Percentiles rank a stretch among this genome's conserved stretches.
Evolutionary conservation across 176 grass and related monocot genomes (phyloP).

Genomic region (Aechmea fasciata): DNA sequence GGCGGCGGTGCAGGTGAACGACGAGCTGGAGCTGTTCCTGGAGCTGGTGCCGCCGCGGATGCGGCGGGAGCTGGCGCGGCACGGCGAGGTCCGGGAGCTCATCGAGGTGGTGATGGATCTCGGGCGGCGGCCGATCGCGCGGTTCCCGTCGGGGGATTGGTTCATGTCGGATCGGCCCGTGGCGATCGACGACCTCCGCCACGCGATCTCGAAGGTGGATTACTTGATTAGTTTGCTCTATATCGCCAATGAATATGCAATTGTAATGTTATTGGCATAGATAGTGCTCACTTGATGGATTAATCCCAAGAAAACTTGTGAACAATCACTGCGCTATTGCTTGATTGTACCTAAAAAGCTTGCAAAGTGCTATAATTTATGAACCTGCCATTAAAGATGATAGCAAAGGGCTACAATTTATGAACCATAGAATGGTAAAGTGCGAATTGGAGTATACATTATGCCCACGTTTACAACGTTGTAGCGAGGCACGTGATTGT

Average conservation of each 20-base stretch:
- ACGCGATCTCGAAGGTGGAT: constrained; percentile 75
- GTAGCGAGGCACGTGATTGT: too few species aligned
- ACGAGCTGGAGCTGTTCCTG: constrained; percentile 71
- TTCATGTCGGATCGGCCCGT: constrained; percentile 64
- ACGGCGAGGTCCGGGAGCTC: constrained; percentile 61
- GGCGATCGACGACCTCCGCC: constrained; percentile 56
- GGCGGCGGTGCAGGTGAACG: constrained; percentile 1
- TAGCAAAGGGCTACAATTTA: too few species aligned
- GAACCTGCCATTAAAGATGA: too few species aligned
- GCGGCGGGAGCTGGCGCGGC: constrained; percentile 53
- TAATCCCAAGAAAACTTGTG: neutral
- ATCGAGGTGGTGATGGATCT: constrained; percentile 97
- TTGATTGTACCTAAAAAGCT: too few species aligned
- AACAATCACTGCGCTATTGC: too few species aligned
- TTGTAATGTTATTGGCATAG: too few species aligned
- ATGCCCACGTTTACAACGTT: too few species aligned
- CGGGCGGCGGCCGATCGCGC: constrained; percentile 60
- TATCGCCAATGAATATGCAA: too few species aligned
- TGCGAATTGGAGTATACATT: too few species aligned
- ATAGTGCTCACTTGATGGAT: neutral
- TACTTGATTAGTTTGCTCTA: neutral
- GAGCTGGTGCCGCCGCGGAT: constrained; percentile 75
- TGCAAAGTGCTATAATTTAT: too few species aligned
- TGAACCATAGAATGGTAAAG: too few species aligned
- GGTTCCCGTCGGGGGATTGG: constrained; percentile 92